These are phyloP conservation scores for Blastobotrys buckinghamii DNA, from an alignment of 1,139 yeast species.

Conservation along the genomic window DNA sequence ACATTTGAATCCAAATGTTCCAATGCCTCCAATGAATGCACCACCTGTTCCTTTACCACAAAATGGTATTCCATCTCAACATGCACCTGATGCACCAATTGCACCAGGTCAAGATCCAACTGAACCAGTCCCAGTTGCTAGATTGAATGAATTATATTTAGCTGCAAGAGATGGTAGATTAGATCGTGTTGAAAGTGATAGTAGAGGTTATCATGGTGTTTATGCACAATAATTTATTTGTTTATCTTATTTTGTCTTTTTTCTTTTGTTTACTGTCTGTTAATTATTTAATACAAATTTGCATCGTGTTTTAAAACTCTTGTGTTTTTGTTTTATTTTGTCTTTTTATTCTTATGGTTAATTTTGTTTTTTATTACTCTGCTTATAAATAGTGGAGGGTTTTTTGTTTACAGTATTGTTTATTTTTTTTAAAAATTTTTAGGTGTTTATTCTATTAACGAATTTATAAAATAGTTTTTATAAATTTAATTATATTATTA, in stretches of 20 bases:
- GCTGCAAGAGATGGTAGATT: constrained; percentile 46
- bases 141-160: constrained; percentile 43
- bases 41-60: constrained; percentile 15
- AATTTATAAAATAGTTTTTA: neutral
- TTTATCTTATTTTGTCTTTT: neutral
- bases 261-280: neutral
- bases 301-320: too few relatives aligned
- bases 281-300: neutral
- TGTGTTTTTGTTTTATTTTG: neutral
- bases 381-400: neutral
- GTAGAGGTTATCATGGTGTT: constrained; percentile 40
- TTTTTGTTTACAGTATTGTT: neutral
- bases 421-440: neutral
- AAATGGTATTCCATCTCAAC: constrained; percentile 18
- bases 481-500: neutral
- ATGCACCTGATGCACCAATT: constrained; percentile 18
- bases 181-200: constrained; percentile 42
- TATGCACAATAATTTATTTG: constrained; percentile 32
- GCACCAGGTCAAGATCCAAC: constrained; percentile 31
- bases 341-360: neutral
- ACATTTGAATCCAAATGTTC: constrained; percentile 11
- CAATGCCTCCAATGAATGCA: constrained; percentile 17
- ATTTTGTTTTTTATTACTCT: neutral
- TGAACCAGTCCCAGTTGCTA: constrained; percentile 37
- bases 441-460: neutral